Evolutionary conservation across 257 asterid species (phyloP), one percentile per base, ranked within the genome.

Genomic region (Penstemon barbatus): DNA sequence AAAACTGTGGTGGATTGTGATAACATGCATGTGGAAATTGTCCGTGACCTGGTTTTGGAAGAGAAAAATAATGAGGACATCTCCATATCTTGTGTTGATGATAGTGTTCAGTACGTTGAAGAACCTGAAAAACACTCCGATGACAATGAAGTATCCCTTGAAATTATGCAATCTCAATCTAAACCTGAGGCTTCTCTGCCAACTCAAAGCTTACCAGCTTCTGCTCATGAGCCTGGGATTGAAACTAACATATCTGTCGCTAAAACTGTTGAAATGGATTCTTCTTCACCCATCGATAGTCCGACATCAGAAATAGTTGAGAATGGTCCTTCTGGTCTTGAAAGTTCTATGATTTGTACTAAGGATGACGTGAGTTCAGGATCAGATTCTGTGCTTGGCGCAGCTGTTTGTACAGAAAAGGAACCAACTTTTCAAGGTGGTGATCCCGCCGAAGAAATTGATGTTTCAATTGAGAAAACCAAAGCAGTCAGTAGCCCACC

Each of bases 201-300:
- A 36, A 55, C 68, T 49, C 78, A 71, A 51, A 74, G 68, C 57
- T 63, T 55, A 42, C 62, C 82, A 45, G 45, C 67, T 53, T 63
- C 74, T 77, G 78, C 44, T 61, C 41, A 51, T 37, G 59, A 50
- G 55, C 69, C 42, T 58, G 61, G 45, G 51, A 61, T 51, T 70
- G 79, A 68, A 54, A 33, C 12, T 63, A 63, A 70, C 62, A 53
- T 69, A 39, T 72, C 73, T 69, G 81, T 56, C 64, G 67, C 65
- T 57, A 78, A 68, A 72, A 69, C 38, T 6, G 36, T 41, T 66
- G 75, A 42, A 13, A 60, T 36, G 37, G 71, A 48, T 49, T 67
- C 76, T 37, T 66, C 72, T 59, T 39, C 46, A 41, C 74, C 65
- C 43, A 61, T 44, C 57, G 77, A 38, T 52, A 40, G 42, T 60